Evolutionary conservation across 139 green algal species (phyloP).

Genomic region (Axilococcus clingmanii): DNA sequence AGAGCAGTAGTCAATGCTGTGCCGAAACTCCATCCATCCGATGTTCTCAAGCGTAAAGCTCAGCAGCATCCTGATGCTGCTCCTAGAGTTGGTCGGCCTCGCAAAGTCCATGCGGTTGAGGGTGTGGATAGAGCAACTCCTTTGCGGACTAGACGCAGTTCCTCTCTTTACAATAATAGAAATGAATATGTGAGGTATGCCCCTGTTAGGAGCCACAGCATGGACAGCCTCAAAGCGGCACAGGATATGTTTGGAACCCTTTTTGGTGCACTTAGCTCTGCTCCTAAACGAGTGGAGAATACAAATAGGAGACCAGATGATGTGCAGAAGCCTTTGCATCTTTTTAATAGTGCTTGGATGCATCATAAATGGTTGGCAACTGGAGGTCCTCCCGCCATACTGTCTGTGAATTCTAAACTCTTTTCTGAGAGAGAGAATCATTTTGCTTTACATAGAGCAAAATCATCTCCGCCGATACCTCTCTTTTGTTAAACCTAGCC

Average conservation of each 20-base stretch:
- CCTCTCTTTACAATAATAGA: background rate
- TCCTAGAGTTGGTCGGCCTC: background rate
- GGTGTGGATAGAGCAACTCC: background rate
- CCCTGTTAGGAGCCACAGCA: background rate
- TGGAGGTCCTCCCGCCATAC: too few relatives aligned
- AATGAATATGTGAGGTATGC: background rate
- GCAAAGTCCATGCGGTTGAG: background rate
- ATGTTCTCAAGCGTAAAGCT: background rate
- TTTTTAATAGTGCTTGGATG: too few relatives aligned
- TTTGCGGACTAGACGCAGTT: background rate
- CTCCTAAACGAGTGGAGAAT: too few relatives aligned
- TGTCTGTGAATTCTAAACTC: too few relatives aligned
- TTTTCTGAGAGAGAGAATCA: too few relatives aligned
- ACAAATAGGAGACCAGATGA: too few relatives aligned
- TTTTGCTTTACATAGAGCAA: too few relatives aligned
- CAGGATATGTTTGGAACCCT: constrained; percentile 5
- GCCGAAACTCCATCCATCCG: background rate
- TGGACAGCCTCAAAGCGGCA: background rate
- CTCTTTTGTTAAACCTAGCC: too few relatives aligned
- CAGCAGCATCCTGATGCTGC: background rate
- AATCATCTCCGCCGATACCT: too few relatives aligned
- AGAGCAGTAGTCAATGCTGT: background rate
- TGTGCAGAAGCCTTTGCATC: too few relatives aligned
- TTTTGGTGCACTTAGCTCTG: background rate
- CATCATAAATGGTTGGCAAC: too few relatives aligned